Evolutionary conservation across 371 early-diverging fungal genomes (phyloP).

Genomic region (Mucor plumbeus): DNA sequence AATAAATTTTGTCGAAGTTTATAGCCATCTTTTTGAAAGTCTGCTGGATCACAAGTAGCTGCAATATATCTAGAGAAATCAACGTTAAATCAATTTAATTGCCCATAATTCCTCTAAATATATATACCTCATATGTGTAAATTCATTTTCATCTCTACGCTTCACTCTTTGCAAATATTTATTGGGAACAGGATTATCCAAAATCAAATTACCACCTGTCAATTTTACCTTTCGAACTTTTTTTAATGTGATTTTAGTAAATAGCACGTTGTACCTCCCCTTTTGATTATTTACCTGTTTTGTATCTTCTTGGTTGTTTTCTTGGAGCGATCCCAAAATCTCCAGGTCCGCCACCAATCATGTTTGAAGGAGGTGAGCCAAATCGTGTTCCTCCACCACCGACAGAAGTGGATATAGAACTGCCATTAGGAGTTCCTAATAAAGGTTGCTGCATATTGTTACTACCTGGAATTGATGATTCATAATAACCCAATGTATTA

Average conservation of each 20-base stretch:
- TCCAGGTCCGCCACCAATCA: conserved; percentile 32
- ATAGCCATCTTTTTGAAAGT: conserved; percentile 75
- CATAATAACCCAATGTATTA: conserved; percentile 21
- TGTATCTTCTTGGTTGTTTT: conserved; percentile 59
- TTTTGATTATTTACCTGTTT: conserved; percentile 44
- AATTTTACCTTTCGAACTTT: conserved; percentile 37
- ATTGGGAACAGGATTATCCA: conserved; percentile 61
- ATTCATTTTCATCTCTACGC: conserved; percentile 55
- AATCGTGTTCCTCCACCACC: conserved; percentile 10
- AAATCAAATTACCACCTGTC: conserved; percentile 57
- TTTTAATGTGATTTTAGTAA: background rate
- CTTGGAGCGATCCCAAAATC: conserved; percentile 53
- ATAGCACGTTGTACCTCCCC: conserved; percentile 14
- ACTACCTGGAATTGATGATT: conserved; percentile 23
- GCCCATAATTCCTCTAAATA: background rate
- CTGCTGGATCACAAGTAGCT: conserved; percentile 83
- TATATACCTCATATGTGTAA: conserved; percentile 59
- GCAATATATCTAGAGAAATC: conserved; percentile 63
- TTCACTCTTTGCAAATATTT: conserved; percentile 50
- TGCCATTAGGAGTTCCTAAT: conserved; percentile 12
- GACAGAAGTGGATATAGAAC: conserved; percentile 17
- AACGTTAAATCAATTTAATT: no score
- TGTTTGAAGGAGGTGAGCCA: conserved; percentile 21
- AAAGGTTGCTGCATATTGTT: conserved; percentile 19
- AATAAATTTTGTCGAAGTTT: conserved; percentile 82